These are phyloP conservation scores for Tuber aestivum DNA, from an alignment of 495 filamentous ascomycete species.

Conservation along the genomic window DNA sequence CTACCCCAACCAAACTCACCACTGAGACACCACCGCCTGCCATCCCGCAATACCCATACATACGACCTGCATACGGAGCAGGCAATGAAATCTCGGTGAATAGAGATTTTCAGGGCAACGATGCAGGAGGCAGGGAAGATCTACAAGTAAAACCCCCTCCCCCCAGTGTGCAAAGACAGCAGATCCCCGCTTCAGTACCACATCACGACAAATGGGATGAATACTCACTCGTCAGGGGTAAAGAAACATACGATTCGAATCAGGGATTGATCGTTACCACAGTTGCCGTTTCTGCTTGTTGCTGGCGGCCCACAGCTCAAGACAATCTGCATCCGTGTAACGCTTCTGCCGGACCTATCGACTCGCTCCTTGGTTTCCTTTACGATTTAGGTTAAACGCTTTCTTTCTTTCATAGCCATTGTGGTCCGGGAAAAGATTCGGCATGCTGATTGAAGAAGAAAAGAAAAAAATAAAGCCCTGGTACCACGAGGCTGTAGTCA, in stretches of 20 bases:
- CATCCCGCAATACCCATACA: not conserved
- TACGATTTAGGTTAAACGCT: not conserved
- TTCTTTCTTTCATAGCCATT: not conserved
- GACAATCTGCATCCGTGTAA: not conserved
- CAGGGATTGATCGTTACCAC: not conserved
- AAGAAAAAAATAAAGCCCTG: not conserved
- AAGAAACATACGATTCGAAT: not conserved
- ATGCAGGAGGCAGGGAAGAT: not conserved
- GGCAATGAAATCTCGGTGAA: not conserved
- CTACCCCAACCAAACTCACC: too few relatives aligned
- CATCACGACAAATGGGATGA: too few relatives aligned
- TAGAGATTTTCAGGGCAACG: not conserved
- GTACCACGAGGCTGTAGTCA: not conserved
- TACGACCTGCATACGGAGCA: not conserved
- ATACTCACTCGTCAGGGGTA: not conserved
- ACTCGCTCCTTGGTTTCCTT: not conserved
- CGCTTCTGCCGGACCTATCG: not conserved
- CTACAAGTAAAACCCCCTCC: too few relatives aligned
- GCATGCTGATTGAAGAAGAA: not conserved
- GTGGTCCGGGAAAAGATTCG: not conserved
- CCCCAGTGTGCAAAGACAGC: not conserved
- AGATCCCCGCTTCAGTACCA: not conserved
- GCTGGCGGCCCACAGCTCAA: not conserved
- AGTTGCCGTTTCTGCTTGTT: not conserved
- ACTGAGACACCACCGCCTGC: not conserved